A percentile compares a stretch with the other conserved stretches of the same genome.
These are phyloP conservation scores for Ascochyta fabae DNA, from an alignment of 2,329 filamentous ascomycete species.

Conservation along the genomic window DNA sequence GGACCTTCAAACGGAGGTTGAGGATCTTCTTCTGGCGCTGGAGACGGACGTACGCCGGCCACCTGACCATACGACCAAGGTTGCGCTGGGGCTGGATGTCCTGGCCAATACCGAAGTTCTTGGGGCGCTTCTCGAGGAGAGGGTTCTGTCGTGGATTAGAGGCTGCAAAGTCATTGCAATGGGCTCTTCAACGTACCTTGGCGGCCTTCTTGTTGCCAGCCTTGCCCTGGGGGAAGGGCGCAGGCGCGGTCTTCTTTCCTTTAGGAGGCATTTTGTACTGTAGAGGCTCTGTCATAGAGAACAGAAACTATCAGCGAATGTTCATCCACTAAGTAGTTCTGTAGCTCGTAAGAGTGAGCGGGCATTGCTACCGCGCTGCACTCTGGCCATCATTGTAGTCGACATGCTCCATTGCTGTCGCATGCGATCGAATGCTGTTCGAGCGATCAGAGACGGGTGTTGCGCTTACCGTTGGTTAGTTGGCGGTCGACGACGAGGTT, in stretches of 20 bases:
- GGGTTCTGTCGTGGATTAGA: constrained; percentile 74
- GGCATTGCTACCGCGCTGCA: constrained; percentile 46
- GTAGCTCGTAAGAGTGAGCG: constrained; percentile 49
- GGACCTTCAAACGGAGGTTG: constrained; percentile 97
- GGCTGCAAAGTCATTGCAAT: constrained; percentile 3
- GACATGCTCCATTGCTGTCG: constrained; percentile 38
- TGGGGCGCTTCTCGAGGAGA: constrained; percentile 96
- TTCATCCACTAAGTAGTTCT: constrained; percentile 71
- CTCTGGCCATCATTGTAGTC: constrained; percentile 49
- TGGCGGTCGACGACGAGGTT: constrained; percentile 44
- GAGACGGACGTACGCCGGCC: constrained; percentile 93
- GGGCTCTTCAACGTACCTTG: constrained; percentile 74
- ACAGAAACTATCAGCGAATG: constrained; percentile 95
- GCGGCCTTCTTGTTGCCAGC: constrained; percentile 90
- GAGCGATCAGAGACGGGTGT: constrained; percentile 38
- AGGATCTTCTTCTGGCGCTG: constrained; percentile 96
- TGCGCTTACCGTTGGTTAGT: constrained; percentile 49
- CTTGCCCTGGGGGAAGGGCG: constrained; percentile 73
- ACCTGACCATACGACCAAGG: constrained; percentile 85
- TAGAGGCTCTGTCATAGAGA: constrained; percentile 98
- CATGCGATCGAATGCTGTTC: constrained; percentile 43
- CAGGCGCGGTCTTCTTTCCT: constrained; percentile 97
- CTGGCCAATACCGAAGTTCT: constrained; percentile 99
- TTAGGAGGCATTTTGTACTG: constrained; percentile 67
- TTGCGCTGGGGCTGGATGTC: constrained; percentile 82